phyloP scores from a whole-genome alignment of 1,139 yeast species.

The Casaregolazyma suthepensis region DNA sequence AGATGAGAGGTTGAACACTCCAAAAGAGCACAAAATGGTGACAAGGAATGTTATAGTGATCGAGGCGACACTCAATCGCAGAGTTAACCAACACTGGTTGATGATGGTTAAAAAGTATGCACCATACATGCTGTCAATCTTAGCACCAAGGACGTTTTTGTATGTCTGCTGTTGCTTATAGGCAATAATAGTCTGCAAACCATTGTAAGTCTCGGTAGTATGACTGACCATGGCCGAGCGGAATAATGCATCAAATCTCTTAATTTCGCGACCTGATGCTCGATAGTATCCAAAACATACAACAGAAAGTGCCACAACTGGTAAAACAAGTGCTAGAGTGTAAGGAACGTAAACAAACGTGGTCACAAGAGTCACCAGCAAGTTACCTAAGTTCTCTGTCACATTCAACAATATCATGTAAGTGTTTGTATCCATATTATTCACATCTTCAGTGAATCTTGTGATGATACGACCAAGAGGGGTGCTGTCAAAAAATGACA shows the following conservation, averaged over 20 bases:
- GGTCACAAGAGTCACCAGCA: conserved; percentile 22
- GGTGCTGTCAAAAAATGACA: conserved; percentile 47
- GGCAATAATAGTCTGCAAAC: conserved; percentile 61
- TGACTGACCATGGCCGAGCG: conserved; percentile 70
- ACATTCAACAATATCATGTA: conserved; percentile 24
- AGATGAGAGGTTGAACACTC: conserved; percentile 53
- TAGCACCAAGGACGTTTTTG: conserved; percentile 39
- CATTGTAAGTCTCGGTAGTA: conserved; percentile 65
- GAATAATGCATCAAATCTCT: conserved; percentile 66
- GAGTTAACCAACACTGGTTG: conserved; percentile 70
- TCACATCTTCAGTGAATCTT: conserved; percentile 72
- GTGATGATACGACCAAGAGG: conserved; percentile 54
- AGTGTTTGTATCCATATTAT: conserved; percentile 63
- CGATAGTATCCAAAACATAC: conserved; percentile 44
- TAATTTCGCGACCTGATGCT: conserved; percentile 67
- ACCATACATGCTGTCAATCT: conserved; percentile 58
- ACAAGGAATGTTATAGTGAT: conserved; percentile 38
- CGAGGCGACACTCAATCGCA: conserved; percentile 51
- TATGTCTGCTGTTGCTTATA: conserved; percentile 45
- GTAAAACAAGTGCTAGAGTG: conserved; percentile 22
- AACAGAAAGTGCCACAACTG: conserved; percentile 26
- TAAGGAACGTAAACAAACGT: conserved; percentile 29
- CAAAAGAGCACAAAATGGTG: conserved; percentile 50
- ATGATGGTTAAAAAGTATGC: conserved; percentile 58
- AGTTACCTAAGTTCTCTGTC: conserved; percentile 18